These are phyloP conservation scores for Davidsoniella virescens DNA, from an alignment of 2,329 filamentous ascomycete species.

Conservation along the genomic window DNA sequence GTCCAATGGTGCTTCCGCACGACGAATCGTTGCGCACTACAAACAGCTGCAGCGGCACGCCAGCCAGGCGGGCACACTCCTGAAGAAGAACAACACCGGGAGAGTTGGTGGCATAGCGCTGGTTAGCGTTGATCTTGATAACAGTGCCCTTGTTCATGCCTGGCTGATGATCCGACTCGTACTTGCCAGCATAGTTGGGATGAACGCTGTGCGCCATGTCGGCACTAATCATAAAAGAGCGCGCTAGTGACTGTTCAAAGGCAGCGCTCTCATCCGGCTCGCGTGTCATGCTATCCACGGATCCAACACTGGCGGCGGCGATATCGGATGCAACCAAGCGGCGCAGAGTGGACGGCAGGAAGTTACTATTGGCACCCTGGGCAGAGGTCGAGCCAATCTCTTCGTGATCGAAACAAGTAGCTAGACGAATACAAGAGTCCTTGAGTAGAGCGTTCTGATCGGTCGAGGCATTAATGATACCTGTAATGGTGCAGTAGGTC, in stretches of 20 bases:
- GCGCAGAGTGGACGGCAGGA: conserved; percentile 72
- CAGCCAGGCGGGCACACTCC: conserved; percentile 58
- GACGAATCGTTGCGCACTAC: conserved; percentile 91
- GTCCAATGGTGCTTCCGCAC: conserved; percentile 92
- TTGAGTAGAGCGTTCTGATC: conserved; percentile 49
- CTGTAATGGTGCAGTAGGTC: conserved; percentile 83
- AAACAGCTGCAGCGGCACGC: conserved; percentile 84
- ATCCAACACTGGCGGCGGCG: conserved; percentile 32
- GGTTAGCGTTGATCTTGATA: conserved; percentile 96
- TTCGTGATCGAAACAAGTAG: conserved; percentile 93
- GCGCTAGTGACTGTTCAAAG: conserved; percentile 81
- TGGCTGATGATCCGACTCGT: conserved; percentile 78
- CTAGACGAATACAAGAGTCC: conserved; percentile 73
- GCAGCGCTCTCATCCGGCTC: conserved; percentile 56
- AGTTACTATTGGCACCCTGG: conserved; percentile 84
- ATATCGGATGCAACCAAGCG: conserved; percentile 62
- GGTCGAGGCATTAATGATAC: conserved; percentile 63
- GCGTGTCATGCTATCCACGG: conserved; percentile 39
- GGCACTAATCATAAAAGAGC: conserved; percentile 85
- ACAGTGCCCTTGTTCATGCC: conserved; percentile 94
- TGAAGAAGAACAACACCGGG: conserved; percentile 87
- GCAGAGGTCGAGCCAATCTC: conserved; percentile 88
- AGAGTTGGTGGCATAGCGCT: conserved; percentile 89
- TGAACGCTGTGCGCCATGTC: conserved; percentile 97
- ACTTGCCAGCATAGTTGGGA: conserved; percentile 85